Evolutionary conservation across 495 filamentous ascomycete species (phyloP).

Genomic region (Amorphotheca resinae): DNA sequence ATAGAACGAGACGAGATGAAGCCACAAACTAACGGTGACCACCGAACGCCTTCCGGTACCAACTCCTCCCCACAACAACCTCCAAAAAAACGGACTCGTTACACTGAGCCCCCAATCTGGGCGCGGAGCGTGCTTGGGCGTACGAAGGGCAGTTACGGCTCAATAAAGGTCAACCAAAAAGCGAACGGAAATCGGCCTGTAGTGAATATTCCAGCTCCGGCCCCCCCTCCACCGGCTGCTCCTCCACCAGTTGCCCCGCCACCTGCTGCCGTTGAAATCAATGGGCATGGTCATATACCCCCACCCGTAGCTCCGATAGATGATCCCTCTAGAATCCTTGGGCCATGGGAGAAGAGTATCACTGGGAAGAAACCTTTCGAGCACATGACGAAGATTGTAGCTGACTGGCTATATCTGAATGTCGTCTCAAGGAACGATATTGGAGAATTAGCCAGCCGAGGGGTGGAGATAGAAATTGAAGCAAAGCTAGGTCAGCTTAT

Average conservation of each 20-base stretch:
- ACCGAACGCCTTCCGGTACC: constrained; percentile 15
- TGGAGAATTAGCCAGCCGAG: constrained; percentile 38
- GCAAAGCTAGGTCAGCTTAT: constrained; percentile 78
- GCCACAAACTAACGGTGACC: constrained; percentile 25
- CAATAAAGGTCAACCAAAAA: constrained; percentile 2
- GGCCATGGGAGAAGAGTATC: constrained; percentile 66
- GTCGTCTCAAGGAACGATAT: constrained; percentile 48
- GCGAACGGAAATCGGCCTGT: constrained; percentile 17
- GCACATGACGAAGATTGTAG: constrained; percentile 51
- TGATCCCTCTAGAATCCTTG: constrained; percentile 29
- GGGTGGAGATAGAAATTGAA: constrained; percentile 77
- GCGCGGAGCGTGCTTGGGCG: constrained; percentile 23
- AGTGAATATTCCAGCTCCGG: not conserved
- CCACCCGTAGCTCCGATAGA: constrained; percentile 5
- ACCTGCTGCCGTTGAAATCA: constrained; percentile 14
- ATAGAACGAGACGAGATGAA: constrained; percentile 31
- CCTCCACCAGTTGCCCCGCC: not conserved
- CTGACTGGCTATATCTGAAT: constrained; percentile 60
- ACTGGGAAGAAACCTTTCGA: constrained; percentile 51
- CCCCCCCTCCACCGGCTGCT: constrained; percentile 3
- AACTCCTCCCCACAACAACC: constrained; percentile 23
- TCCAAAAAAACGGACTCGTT: constrained; percentile 27
- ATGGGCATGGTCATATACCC: constrained; percentile 13
- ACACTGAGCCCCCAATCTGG: constrained; percentile 33
- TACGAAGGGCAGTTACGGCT: constrained; percentile 1